Evolutionary conservation across 75 land plant genomes (phyloP), one percentile per base, ranked within the genome.

Genomic region (Pinus taeda): DNA sequence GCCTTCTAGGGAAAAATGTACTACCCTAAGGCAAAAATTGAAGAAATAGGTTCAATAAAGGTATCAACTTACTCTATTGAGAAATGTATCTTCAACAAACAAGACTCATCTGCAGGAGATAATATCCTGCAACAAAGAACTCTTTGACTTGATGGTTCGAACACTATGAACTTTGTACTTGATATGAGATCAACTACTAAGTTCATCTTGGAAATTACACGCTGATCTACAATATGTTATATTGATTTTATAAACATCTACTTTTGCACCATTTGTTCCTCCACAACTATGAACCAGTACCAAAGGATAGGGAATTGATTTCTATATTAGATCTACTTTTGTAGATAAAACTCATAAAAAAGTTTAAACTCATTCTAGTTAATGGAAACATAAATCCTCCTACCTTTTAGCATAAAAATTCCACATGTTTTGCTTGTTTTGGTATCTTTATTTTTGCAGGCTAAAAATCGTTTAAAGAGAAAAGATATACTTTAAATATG

Each of bases 11-110:
- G n/a, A 9, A 17, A 69, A 39, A 45, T 49, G 12, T 49, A 49
- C 12, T 9, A 9, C 55, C 22, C 72, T 39, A 20, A 33, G 33
- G 1, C 1, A 1, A 1, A 33, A 33, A 33, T 2, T 33, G 33
- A 33, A 33, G 2, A 20, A 8, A 20, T 8, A 45, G 55, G 7
- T 42, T 39, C 39, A 3, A 8, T 15, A 12, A 14, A 42, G 49
- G 18, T 42, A 42, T 6, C 55, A 73, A 70, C 84, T 59, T 60
- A 85, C 86, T 63, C 87, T 83, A 57, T 85, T 85, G 1, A 85
- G 73, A 33, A 62, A 60, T 14, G 85, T 85, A 66, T 85, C 86
- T 57, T 83, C 87, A 42, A 85, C 86, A 59, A 85, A 79, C 33
- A 85, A 67, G 22, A 83, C 86, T 57, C 77, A 65, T 55, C 83